Evolutionary conservation across 2,329 filamentous ascomycete species (phyloP).

Genomic region (Xylaria sp.): DNA sequence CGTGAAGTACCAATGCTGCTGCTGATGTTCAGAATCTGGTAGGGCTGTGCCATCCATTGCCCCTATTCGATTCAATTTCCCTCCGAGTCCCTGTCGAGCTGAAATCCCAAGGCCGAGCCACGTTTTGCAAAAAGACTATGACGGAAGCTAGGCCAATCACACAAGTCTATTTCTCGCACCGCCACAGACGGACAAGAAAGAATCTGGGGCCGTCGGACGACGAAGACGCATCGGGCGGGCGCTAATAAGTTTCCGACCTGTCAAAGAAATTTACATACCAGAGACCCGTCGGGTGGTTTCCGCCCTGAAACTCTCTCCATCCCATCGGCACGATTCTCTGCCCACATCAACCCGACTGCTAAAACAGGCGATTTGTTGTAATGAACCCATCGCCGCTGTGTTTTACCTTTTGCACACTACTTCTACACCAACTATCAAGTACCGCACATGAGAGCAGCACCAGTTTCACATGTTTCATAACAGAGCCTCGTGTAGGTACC

Average conservation of each 20-base stretch:
- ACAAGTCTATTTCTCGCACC: conserved; percentile 10
- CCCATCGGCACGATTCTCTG: conserved; percentile 22
- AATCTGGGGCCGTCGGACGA: not conserved
- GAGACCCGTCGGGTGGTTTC: not conserved
- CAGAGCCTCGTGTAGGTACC: no score
- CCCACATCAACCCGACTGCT: conserved; percentile 11
- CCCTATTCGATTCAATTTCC: not conserved
- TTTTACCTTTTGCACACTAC: not conserved
- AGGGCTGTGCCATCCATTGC: conserved; percentile 13
- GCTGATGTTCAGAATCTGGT: not conserved
- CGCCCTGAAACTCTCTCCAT: conserved; percentile 17
- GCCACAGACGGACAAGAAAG: no score
- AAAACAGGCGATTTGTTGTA: not conserved
- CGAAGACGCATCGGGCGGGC: not conserved
- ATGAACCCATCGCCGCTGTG: not conserved
- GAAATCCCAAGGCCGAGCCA: conserved; percentile 17
- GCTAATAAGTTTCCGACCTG: conserved; percentile 7
- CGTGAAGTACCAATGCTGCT: not conserved
- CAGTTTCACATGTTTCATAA: not conserved
- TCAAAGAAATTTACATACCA: not conserved
- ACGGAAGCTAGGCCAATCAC: not conserved
- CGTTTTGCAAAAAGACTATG: conserved; percentile 12
- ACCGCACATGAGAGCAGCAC: not conserved
- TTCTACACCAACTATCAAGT: no score
- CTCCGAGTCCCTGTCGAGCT: conserved; percentile 21